Evolutionary conservation across 2,329 filamentous ascomycete species (phyloP).

Genomic region (Cladophialophora chaetospira): DNA sequence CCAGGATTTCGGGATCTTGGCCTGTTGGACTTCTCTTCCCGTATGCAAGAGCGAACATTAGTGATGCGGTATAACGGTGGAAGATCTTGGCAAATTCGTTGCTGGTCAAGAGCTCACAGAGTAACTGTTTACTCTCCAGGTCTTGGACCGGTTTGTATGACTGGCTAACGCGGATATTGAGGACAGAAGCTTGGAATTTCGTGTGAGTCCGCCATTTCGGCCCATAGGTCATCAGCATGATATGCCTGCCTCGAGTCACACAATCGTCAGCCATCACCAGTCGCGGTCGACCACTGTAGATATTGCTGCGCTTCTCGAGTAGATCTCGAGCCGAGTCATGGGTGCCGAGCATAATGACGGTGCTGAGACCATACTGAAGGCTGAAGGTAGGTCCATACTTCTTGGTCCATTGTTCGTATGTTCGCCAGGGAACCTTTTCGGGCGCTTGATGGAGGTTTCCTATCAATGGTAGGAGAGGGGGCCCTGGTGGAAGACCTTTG

Average conservation of each 20-base stretch:
- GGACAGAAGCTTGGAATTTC: conserved; percentile 47
- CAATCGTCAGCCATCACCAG: conserved; percentile 34
- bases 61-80: conserved; percentile 51
- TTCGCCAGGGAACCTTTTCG: conserved; percentile 33
- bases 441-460: conserved; percentile 46
- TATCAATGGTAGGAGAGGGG: conserved; percentile 45
- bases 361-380: conserved; percentile 38
- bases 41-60: conserved; percentile 55
- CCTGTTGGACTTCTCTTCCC: conserved; percentile 46
- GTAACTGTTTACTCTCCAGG: conserved; percentile 50
- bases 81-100: conserved; percentile 49
- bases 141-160: conserved; percentile 53
- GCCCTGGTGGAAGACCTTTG: conserved; percentile 35
- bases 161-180: conserved; percentile 47
- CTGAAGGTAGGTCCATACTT: conserved; percentile 42
- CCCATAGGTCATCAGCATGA: conserved; percentile 53
- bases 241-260: conserved; percentile 39
- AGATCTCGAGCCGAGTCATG: conserved; percentile 40
- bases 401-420: conserved; percentile 38
- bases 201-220: conserved; percentile 50
- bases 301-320: conserved; percentile 41
- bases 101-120: conserved; percentile 45
- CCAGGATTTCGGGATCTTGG: conserved; percentile 49
- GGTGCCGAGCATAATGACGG: conserved; percentile 40
- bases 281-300: conserved; percentile 42